These are phyloP conservation scores for Coemansia pectinata DNA, from an alignment of 192 early-diverging fungal genomes.

Conservation along the genomic window DNA sequence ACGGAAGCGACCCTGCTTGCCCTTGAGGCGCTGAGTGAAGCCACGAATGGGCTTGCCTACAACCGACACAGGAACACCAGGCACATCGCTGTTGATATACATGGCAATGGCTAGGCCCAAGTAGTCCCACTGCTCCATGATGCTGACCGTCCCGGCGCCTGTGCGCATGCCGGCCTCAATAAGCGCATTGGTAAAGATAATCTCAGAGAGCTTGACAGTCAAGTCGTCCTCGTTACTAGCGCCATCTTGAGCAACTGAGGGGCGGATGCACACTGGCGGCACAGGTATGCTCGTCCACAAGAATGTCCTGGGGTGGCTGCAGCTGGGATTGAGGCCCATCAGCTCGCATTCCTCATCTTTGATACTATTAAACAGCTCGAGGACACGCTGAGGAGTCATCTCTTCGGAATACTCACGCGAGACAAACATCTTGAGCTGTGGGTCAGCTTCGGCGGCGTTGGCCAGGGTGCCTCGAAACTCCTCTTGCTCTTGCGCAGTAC, in stretches of 20 bases:
- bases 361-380: conserved; percentile 84
- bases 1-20: conserved; percentile 98
- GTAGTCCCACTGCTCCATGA: conserved; percentile 97
- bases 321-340: conserved; percentile 83
- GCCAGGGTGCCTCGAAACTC: conserved; percentile 76
- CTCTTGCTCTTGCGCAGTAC: conserved; percentile 73
- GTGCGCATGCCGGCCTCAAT: conserved; percentile 58
- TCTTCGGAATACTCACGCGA: conserved; percentile 85
- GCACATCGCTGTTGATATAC: conserved; percentile 96
- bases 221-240: conserved; percentile 97
- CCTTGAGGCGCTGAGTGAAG: conserved; percentile 96
- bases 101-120: conserved; percentile 90
- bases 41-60: conserved; percentile 74
- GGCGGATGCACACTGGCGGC: conserved; percentile 94
- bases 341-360: conserved; percentile 94
- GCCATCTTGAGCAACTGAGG: conserved; percentile 91
- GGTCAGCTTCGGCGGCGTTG: conserved; percentile 68
- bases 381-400: conserved; percentile 86
- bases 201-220: conserved; percentile 93
- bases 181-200: conserved; percentile 84
- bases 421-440: conserved; percentile 75
- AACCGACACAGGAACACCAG: conserved; percentile 74
- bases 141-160: conserved; percentile 64
- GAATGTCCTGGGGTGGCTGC: conserved; percentile 88
- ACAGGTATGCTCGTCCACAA: conserved; percentile 95